Conservation (phyloP, 1,139 yeast genomes). For the Pneumocystis wakefieldiae region DNA sequence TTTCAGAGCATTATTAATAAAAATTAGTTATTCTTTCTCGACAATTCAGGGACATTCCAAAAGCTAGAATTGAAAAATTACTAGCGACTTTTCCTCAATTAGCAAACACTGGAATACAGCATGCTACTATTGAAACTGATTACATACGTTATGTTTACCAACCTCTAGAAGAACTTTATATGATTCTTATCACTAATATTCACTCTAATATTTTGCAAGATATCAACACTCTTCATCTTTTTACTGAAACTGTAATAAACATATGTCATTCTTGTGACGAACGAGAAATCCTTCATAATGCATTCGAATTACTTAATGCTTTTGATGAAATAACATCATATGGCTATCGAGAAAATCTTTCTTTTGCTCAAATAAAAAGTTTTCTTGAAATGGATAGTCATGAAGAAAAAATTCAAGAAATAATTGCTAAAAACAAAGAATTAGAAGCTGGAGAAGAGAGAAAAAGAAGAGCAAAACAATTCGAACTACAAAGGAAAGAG, state of each 20-base stretch:
- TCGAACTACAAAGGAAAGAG: conserved; percentile 63
- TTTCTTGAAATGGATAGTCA: conserved; percentile 96
- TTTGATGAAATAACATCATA: conserved; percentile 84
- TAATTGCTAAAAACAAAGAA: conserved; percentile 83
- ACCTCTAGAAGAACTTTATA: conserved; percentile 87
- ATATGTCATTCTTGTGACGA: conserved; percentile 62
- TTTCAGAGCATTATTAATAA: neutral
- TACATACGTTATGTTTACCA: conserved; percentile 87
- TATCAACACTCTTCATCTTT: conserved; percentile 76
- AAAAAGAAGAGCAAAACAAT: conserved; percentile 88
- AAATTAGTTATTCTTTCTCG: conserved; percentile 60
- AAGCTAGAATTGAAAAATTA: conserved; percentile 74
- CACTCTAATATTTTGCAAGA: conserved; percentile 90
- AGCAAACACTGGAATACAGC: conserved; percentile 50
- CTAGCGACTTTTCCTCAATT: conserved; percentile 76
- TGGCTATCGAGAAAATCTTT: conserved; percentile 82
- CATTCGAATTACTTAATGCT: conserved; percentile 80
- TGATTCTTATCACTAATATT: conserved; percentile 79
- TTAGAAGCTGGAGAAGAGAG: conserved; percentile 94
- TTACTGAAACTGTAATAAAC: conserved; percentile 67
- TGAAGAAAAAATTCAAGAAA: conserved; percentile 95
- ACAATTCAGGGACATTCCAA: conserved; percentile 74
- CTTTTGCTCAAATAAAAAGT: conserved; percentile 68
- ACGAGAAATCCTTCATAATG: conserved; percentile 64
- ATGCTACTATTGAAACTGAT: conserved; percentile 89